phyloP scores from a whole-genome alignment of 441 rosid genomes.

The Theobroma grandiflorum region DNA sequence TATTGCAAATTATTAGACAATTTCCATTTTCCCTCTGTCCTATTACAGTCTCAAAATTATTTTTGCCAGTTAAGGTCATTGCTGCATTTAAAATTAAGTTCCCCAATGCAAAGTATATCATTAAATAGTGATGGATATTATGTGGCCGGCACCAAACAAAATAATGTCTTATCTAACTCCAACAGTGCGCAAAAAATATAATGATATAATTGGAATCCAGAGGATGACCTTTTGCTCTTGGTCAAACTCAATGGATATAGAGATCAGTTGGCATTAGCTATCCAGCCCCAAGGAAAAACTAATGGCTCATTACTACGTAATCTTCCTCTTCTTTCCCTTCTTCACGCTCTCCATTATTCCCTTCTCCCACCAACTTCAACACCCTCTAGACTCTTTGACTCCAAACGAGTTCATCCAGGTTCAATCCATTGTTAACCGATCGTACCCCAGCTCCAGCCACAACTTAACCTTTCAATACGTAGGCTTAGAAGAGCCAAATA shows the following conservation, averaged over 20 bases:
- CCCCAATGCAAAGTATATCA: not conserved
- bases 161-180: not conserved
- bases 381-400: conserved; percentile 39
- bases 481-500: conserved; percentile 43
- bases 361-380: conserved; percentile 30
- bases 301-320: conserved; percentile 26
- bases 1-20: not conserved
- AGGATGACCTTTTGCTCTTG: not conserved
- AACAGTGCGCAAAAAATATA: not conserved
- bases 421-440: conserved; percentile 22
- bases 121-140: not conserved
- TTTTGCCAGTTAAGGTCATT: not conserved
- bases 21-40: not conserved
- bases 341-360: not conserved
- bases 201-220: not conserved
- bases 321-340: conserved; percentile 25
- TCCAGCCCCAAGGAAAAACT: not conserved
- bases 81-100: not conserved
- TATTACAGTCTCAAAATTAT: not conserved
- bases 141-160: not conserved
- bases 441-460: conserved; percentile 8
- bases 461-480: conserved; percentile 35
- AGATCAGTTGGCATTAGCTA: not conserved
- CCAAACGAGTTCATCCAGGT: conserved; percentile 32
- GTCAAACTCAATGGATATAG: not conserved